Base-by-base conservation (phyloP, 495 filamentous ascomycete genomes). In the Aspergillus incahuasiensis region DNA sequence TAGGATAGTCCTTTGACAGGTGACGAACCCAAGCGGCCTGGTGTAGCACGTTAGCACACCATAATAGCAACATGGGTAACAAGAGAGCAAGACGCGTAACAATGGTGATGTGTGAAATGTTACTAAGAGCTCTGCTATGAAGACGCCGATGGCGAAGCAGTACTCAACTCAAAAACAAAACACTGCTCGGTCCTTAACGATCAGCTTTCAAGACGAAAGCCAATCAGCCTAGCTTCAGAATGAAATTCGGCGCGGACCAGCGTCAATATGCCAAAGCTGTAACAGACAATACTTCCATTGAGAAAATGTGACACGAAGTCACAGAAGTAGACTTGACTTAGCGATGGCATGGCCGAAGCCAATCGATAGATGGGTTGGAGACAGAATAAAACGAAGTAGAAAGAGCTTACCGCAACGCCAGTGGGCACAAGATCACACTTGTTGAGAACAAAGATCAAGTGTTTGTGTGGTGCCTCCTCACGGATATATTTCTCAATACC, bases 401-500 rank as follows among this genome's bases (percentile, higher is more conserved):
- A 43, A 51, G 54, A 28, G 91, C 94, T 88, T 89, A 97, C 94
- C 66, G 91, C 94, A 64, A 94, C 87, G 58, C 80, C 83, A 6
- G 91, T 92, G 1, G 95, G 95, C n/a, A 98, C 88, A 50, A 98
- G 74, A 71, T 98, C 94, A 61, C 89, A 90, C 77, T 98, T 98
- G 71, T 98, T 98, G 49, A 98, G 63, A 1, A 97, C 85, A 59
- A 95, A 95, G 6, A 95, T 83, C 48, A 96, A 72, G 68, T 96
- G 91, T 71, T 98, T 98, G 65, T 97, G 94, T 2, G 92, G 90
- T 16, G 90, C 94, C 63, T 98, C 94, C 56, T 92, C 85, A 54
- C 82, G 81, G 48, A 98, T 88, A 64, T 97, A 97, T 69, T 96
- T 96, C 64, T 97, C 94, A 39, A 96, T 70, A 65, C 86, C 90